Evolutionary conservation across 176 grass and related monocot species (phyloP), one percentile per base, ranked within the genome.

Genomic region (Thalia dealbata): DNA sequence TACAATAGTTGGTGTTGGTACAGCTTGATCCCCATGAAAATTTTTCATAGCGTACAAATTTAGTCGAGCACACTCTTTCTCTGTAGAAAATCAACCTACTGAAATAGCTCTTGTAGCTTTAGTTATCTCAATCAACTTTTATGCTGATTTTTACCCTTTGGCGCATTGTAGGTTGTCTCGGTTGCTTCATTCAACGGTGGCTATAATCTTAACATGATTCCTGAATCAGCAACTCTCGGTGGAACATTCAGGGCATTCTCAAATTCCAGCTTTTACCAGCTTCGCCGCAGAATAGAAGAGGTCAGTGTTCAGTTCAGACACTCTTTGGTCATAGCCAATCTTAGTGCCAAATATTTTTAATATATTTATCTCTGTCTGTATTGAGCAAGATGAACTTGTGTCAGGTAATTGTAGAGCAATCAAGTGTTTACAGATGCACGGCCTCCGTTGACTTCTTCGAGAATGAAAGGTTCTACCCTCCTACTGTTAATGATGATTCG

Each of bases 231-330:
- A 48, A 70, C 74, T 42, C 78, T 99, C 61, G 90, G 85, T 26
- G 95, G 90, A 68, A 93, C 95, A 72, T 99, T 99, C 78, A 72
- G 95, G 2, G 95, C 95, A 16, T 99, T 99, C 84, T 93, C 95
- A 10, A 89, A 93, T 74, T 50, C 73, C 35, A 99, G 95, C 83
- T 99, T 99, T 87, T 91, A 99, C 85, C 85, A 85, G 0, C 87
- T 99, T 1, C 78, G 85, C 0, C 85, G 65, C 22, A 87, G 95
- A 83, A 99, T 99, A 89, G 90, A 99, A 87, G 90, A 99, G 95
- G 84, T 87, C 58, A 35, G 52, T 61, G 21, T 45, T 61, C 69
- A 50, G 45, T 0, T 10, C n/a, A n/a, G n/a, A 48, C 45, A n/a
- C n/a, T n/a, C 45, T 8, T 48, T 48, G 45, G 45, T 48, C 45